Conservation (phyloP, 1,139 yeast genomes). For the Hanseniaspora gamundiae region DNA sequence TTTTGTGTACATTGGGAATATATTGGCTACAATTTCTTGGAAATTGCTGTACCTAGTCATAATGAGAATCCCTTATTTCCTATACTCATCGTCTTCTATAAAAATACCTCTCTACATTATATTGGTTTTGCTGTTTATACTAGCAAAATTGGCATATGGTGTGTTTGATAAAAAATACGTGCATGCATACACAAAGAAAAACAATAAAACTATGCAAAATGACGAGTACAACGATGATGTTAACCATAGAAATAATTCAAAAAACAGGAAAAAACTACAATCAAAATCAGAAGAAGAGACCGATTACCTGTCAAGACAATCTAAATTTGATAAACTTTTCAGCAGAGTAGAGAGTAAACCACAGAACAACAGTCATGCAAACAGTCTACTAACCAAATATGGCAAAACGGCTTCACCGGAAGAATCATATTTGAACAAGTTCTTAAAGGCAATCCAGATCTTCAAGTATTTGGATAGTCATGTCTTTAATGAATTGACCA, state of each 20-base stretch:
- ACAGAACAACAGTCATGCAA: neutral
- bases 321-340: neutral
- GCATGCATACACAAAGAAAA: neutral
- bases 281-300: neutral
- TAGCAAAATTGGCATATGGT: neutral
- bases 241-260: neutral
- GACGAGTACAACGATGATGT: neutral
- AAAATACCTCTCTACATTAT: neutral
- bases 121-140: neutral
- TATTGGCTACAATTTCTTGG: neutral
- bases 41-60: neutral
- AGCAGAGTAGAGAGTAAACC: neutral
- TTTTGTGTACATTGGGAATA: neutral
- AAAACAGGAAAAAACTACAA: neutral
- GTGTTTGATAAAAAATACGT: neutral
- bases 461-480: conserved; percentile 87
- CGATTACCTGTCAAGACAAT: neutral
- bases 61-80: neutral
- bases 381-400: neutral
- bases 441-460: conserved; percentile 78
- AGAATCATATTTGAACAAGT: conserved; percentile 68
- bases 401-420: conserved; percentile 1
- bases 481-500: conserved; percentile 86
- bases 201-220: neutral
- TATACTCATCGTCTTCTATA: neutral